Conservation (phyloP, 768 basidiomycete species). For the Collybia sordida region DNA sequence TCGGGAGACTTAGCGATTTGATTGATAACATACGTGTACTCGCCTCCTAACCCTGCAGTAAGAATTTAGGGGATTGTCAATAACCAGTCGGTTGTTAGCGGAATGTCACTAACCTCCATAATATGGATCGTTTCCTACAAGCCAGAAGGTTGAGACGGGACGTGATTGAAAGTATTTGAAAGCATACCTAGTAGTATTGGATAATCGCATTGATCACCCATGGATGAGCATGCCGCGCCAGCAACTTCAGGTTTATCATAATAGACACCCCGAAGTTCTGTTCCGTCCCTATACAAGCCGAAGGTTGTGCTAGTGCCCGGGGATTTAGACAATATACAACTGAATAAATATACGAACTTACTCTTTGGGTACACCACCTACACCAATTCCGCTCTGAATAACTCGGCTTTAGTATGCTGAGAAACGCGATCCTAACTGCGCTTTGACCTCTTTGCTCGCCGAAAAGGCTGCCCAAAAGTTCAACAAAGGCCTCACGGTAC, state of each 20-base stretch:
- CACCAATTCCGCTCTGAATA: constrained; percentile 68
- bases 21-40: constrained; percentile 61
- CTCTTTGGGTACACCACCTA: constrained; percentile 69
- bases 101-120: constrained; percentile 60
- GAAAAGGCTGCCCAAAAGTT: constrained; percentile 84
- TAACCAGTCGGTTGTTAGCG: not conserved
- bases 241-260: constrained; percentile 69
- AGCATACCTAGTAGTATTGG: constrained; percentile 68
- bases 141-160: not conserved
- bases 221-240: constrained; percentile 61
- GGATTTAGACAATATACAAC: not conserved
- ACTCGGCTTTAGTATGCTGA: not conserved
- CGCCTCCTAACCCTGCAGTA: constrained; percentile 64
- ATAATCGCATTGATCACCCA: constrained; percentile 69
- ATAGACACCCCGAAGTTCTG: constrained; percentile 73
- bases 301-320: constrained; percentile 60
- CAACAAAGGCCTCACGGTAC: constrained; percentile 70
- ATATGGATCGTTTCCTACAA: constrained; percentile 69
- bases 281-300: constrained; percentile 76
- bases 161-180: not conserved
- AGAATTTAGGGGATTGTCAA: not conserved
- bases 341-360: constrained; percentile 24
- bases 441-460: constrained; percentile 65
- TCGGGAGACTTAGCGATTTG: not conserved
- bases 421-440: too few species aligned